Percentiles rank a stretch among this genome's conserved stretches.
phyloP scores from a whole-genome alignment of 2,329 filamentous ascomycete species.

The Pseudohalonectria lignicola region DNA sequence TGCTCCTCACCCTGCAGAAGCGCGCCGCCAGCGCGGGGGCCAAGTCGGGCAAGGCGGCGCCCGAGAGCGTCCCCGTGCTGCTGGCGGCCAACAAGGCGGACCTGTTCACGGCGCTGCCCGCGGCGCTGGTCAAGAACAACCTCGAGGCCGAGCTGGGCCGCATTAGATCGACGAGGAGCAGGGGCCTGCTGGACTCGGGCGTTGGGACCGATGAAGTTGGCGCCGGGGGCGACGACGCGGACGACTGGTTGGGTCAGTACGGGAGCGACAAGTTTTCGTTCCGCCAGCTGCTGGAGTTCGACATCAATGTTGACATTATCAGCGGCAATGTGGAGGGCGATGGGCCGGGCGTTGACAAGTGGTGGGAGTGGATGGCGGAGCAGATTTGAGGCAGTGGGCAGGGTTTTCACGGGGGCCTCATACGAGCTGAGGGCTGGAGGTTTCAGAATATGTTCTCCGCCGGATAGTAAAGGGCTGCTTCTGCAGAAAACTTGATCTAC shows the following conservation, averaged over 20 bases:
- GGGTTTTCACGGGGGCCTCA: too few relatives aligned
- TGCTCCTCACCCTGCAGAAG: constrained; percentile 75
- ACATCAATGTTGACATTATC: constrained; percentile 64
- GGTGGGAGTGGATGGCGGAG: constrained; percentile 85
- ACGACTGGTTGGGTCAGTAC: constrained; percentile 75
- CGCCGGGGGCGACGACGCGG: constrained; percentile 61
- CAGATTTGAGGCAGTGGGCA: constrained; percentile 49
- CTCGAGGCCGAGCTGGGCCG: constrained; percentile 74
- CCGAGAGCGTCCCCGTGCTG: constrained; percentile 58
- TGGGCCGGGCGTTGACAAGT: constrained; percentile 63
- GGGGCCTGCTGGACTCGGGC: constrained; percentile 72
- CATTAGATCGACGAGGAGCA: constrained; percentile 65
- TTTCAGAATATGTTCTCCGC: too few relatives aligned
- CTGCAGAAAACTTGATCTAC: too few relatives aligned
- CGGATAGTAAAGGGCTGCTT: too few relatives aligned
- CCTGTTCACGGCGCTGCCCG: constrained; percentile 83
- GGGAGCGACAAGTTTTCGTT: constrained; percentile 72
- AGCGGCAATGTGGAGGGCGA: constrained; percentile 61
- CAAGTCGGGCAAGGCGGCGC: constrained; percentile 32
- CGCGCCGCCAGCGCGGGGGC: constrained; percentile 26
- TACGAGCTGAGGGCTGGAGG: too few relatives aligned
- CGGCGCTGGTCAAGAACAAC: constrained; percentile 59
- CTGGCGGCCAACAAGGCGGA: constrained; percentile 93
- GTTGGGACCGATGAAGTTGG: constrained; percentile 53
- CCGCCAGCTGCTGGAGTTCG: constrained; percentile 70